These are phyloP conservation scores for Psilocybe azurescens DNA, from an alignment of 768 basidiomycete species.

Conservation along the genomic window DNA sequence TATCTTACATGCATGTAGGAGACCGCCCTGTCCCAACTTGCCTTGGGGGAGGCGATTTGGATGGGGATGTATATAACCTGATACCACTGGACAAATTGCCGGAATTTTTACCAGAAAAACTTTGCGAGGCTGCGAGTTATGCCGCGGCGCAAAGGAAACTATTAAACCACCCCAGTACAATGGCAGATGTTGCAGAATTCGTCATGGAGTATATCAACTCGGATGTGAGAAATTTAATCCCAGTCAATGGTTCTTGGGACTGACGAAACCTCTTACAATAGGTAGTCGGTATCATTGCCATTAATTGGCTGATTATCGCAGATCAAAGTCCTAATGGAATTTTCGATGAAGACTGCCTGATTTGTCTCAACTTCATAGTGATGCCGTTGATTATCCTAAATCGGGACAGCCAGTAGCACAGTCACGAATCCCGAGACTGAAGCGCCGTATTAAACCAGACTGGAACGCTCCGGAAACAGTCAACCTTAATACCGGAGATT, in stretches of 20 bases:
- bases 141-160: slow-evolving; percentile 48
- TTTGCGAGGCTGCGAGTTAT: slow-evolving; percentile 51
- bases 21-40: slow-evolving; percentile 63
- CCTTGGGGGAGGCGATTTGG: slow-evolving; percentile 73
- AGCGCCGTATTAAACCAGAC: slow-evolving; percentile 50
- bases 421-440: slow-evolving; percentile 48
- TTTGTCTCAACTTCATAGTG: slow-evolving; percentile 62
- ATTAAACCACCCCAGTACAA: slow-evolving; percentile 54
- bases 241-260: background rate
- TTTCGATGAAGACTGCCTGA: slow-evolving; percentile 54
- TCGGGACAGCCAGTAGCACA: slow-evolving; percentile 51
- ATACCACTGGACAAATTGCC: slow-evolving; percentile 47
- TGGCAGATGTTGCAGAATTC: slow-evolving; percentile 71
- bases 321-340: slow-evolving; percentile 56
- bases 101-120: slow-evolving; percentile 32
- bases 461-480: slow-evolving; percentile 71
- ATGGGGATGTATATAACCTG: slow-evolving; percentile 66
- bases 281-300: slow-evolving; percentile 67
- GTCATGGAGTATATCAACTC: slow-evolving; percentile 72
- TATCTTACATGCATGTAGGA: slow-evolving; percentile 42
- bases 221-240: slow-evolving; percentile 48
- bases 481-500: slow-evolving; percentile 36
- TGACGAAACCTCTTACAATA: slow-evolving; percentile 22
- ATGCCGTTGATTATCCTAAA: slow-evolving; percentile 74
- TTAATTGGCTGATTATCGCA: slow-evolving; percentile 68